phyloP scores from a whole-genome alignment of 495 filamentous ascomycete genomes.

The Penicillium verhagenii region DNA sequence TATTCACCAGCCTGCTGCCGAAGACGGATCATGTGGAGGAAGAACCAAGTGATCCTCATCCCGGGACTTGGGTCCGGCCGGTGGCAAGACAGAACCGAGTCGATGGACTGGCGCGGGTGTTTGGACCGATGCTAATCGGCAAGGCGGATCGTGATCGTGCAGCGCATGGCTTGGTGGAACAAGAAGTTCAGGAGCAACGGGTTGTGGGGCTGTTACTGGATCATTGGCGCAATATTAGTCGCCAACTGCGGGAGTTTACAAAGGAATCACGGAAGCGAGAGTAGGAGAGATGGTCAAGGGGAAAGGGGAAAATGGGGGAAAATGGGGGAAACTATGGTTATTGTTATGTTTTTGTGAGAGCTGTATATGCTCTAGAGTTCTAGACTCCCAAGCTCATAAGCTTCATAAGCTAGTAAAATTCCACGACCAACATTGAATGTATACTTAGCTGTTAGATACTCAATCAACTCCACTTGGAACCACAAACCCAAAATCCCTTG shows the following conservation, averaged over 20 bases:
- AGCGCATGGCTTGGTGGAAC: conserved; percentile 17
- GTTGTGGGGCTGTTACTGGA: conserved; percentile 34
- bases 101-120: conserved; percentile 30
- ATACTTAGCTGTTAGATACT: not conserved
- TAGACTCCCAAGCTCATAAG: too few relatives aligned
- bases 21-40: conserved; percentile 21
- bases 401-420: too few relatives aligned
- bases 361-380: too few relatives aligned
- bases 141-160: conserved; percentile 11
- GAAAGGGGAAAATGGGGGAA: too few relatives aligned
- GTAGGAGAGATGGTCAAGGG: not conserved
- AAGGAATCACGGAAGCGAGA: conserved; percentile 6
- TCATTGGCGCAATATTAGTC: conserved; percentile 35
- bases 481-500: not conserved
- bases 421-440: too few relatives aligned
- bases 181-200: conserved; percentile 32
- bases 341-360: too few relatives aligned
- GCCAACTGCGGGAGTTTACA: conserved; percentile 32
- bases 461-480: not conserved
- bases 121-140: conserved; percentile 36
- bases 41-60: conserved; percentile 3
- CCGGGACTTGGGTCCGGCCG: conserved; percentile 15
- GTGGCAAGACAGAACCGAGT: conserved; percentile 21
- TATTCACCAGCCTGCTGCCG: conserved; percentile 31
- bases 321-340: not conserved